These are phyloP conservation scores for Globisporangium canariense DNA, from an alignment of 352 stramenopile genomes.

Conservation along the genomic window DNA sequence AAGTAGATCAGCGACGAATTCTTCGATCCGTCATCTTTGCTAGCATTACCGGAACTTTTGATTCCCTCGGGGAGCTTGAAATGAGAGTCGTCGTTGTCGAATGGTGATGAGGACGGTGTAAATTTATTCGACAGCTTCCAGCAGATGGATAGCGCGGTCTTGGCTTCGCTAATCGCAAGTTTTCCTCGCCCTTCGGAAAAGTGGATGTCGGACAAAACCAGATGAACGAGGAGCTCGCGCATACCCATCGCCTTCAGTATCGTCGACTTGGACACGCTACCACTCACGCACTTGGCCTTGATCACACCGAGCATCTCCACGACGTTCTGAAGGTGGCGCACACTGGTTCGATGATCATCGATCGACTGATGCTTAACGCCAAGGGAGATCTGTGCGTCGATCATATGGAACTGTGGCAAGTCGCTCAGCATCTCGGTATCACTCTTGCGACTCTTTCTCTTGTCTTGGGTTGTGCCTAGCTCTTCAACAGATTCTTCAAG, in stretches of 20 bases:
- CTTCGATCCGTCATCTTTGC: conserved; percentile 6
- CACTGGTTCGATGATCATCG: conserved; percentile 17
- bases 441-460: neutral
- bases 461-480: neutral
- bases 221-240: conserved; percentile 47
- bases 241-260: conserved; percentile 40
- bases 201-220: conserved; percentile 50
- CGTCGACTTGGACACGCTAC: conserved; percentile 2
- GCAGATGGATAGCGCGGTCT: conserved; percentile 58
- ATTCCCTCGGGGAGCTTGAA: conserved; percentile 49
- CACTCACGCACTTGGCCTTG: conserved; percentile 8
- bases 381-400: conserved; percentile 32
- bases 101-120: conserved; percentile 10
- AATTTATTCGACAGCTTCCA: conserved; percentile 64
- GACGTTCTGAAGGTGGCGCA: conserved; percentile 24
- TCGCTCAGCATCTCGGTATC: neutral
- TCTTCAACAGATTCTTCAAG: neutral
- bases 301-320: conserved; percentile 6
- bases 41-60: neutral
- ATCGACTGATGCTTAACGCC: conserved; percentile 9
- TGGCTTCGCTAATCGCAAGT: conserved; percentile 50
- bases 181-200: conserved; percentile 43
- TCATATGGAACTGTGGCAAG: conserved; percentile 23
- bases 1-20: conserved; percentile 45
- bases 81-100: conserved; percentile 14